Evolutionary conservation across 75 land plant species (phyloP).

Genomic region (Sequoiadendron giganteum): DNA sequence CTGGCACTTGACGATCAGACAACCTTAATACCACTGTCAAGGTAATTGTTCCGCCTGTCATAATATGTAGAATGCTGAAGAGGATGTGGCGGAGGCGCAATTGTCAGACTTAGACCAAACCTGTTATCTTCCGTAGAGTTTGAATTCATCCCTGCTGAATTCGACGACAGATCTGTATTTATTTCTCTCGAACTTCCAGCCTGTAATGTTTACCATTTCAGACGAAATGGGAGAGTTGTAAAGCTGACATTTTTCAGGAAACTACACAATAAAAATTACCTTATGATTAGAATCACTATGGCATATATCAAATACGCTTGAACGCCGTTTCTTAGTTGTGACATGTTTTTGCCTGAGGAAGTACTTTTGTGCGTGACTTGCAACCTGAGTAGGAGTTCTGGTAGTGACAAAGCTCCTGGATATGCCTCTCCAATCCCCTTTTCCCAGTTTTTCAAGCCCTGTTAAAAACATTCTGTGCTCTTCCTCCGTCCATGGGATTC

Average conservation of each 20-base stretch:
- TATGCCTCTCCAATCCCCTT: slow-evolving; percentile 82
- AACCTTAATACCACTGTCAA: no score
- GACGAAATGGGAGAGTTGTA: no score
- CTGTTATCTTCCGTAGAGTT: no score
- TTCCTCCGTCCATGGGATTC: slow-evolving; percentile 77
- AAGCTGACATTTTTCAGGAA: not conserved
- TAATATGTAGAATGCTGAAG: no score
- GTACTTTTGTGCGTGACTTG: slow-evolving; percentile 60
- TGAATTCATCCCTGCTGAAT: no score
- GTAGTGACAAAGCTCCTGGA: slow-evolving; percentile 60
- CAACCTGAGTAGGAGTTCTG: slow-evolving; percentile 67
- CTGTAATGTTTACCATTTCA: no score
- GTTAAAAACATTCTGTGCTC: slow-evolving; percentile 55
- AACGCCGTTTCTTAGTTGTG: slow-evolving; percentile 52
- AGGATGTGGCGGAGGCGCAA: no score
- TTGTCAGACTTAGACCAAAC: no score
- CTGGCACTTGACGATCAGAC: no score
- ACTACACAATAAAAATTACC: not conserved
- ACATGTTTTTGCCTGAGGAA: slow-evolving; percentile 47
- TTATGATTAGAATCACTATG: not conserved
- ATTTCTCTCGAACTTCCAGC: no score
- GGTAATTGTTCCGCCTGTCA: no score
- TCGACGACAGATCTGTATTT: no score
- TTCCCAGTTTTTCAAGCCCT: slow-evolving; percentile 69
- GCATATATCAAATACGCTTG: slow-evolving; percentile 59